Conservation (phyloP, 2,329 filamentous ascomycete species). For the Cladophialophora exuberans region DNA sequence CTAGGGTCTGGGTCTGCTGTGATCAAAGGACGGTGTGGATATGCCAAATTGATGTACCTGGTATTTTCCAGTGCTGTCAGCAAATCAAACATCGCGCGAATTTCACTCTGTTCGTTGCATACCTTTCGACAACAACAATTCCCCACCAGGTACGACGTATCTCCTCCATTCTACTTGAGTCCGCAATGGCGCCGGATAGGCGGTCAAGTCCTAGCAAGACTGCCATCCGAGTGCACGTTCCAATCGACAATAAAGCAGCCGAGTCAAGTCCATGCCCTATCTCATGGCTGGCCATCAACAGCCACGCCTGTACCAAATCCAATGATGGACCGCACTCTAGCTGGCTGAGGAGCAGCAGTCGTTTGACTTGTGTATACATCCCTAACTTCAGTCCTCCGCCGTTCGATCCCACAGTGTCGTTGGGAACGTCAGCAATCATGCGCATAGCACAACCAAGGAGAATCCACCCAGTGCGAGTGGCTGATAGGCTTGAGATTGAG, state of each 20-base stretch:
- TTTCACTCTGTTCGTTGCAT: too few species aligned
- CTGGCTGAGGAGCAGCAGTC: not conserved
- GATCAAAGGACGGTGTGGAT: not conserved
- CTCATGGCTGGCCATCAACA: not conserved
- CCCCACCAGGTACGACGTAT: not conserved
- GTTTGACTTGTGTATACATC: not conserved
- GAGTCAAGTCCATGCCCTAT: not conserved
- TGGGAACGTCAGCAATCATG: not conserved
- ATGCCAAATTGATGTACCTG: not conserved
- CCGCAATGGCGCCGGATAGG: not conserved
- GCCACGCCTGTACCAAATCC: not conserved
- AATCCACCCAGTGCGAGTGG: not conserved
- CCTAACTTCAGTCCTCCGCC: not conserved
- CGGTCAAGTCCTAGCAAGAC: not conserved
- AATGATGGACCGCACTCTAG: not conserved
- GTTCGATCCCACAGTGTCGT: not conserved
- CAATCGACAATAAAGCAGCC: not conserved
- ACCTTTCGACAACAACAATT: not conserved
- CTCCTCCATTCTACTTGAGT: not conserved
- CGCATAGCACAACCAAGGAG: not conserved
- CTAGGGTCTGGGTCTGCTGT: not conserved
- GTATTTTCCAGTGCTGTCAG: not conserved
- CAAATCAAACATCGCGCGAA: too few species aligned
- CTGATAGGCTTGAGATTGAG: not conserved
- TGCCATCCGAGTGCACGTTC: not conserved